Evolutionary conservation across 2,329 filamentous ascomycete genomes (phyloP), one percentile per base, ranked within the genome.

Genomic region (Talaromyces sp.): DNA sequence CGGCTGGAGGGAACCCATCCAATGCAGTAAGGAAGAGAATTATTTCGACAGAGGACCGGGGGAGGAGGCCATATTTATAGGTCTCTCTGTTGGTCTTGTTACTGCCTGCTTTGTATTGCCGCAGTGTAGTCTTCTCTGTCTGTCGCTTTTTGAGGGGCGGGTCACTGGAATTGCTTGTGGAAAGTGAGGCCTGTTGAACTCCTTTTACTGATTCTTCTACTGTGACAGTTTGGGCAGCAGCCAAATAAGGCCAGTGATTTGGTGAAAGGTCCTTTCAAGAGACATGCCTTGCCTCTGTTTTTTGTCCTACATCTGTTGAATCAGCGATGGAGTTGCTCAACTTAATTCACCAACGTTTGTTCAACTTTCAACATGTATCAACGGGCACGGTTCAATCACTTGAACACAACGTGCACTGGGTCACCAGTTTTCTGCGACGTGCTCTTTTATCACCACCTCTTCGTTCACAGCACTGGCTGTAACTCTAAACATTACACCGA

Each of bases 41-140:
- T 32, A 14, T 32, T 44, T 44, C n/a, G 27, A 44, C 41, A 44
- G 41, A 44, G 27, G 11, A 43, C 24, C 27, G 1, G 41, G 41
- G 27, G 8, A 44, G 27, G 41, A 44, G n/a, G 41, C 41, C 27
- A 44, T 30, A 32, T 44, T 44, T 44, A 44, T 44, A 44, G 41
- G 41, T 44, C n/a, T 44, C 7, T 44, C 30, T 14, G 11, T 24
- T 32, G n/a, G n/a, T 32, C 27, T 19, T 44, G 27, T 32, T 44
- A 32, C 41, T 24, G 41, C 41, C 41, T 14, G 41, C 24, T 44
- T 43, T 44, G n/a, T 29, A 32, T 32, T 44, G 10, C 41, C 41
- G 24, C 41, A n/a, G n/a, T 44, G 41, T n/a, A 44, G 27, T 30
- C 24, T 32, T 44, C 13, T 44, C 16, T 30, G 3, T 44, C 41